Base-by-base conservation (phyloP, 495 filamentous ascomycete species). In the Trichoderma gamsii region DNA sequence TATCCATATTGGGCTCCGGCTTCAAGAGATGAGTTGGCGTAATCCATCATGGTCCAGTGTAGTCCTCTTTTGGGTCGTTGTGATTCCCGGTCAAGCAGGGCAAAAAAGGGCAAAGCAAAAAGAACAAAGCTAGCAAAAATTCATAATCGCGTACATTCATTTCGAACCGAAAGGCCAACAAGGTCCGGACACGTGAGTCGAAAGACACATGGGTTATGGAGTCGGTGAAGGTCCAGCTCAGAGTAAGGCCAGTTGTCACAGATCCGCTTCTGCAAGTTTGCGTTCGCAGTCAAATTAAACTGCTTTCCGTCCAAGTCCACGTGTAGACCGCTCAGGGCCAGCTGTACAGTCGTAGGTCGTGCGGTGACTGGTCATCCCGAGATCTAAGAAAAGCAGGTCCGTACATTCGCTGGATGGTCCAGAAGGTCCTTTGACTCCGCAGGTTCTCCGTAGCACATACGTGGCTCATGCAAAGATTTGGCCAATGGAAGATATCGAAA, bases 131-230 rank as follows among this genome's bases (percentile, higher is more conserved):
- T 23, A 52, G 9, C 49, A 23, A 61, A 21, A 61, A 32, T 12
- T 21, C 29, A 29, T 23, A 61, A 15, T 66, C 7, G 69, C 64
- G 5, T 38, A 67, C 69, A 65, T 70, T 18, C 67, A 66, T 32
- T 69, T 35, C 18, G 27, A 61, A 25, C 29, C 56, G 56, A 29
- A 46, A 61, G 56, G 56, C 56, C 56, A 61, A 61, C 56, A 61
- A 18, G 25, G 56, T 61, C 56, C 56, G 16, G 56, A 61, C 56
- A 61, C 56, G 56, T 61, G 56, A 61, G 56, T 61, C 56, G 56
- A 61, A 21, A 61, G 23, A 61, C 12, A 23, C 56, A 61, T 29
- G 16, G 25, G 15, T 61, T 32, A 12, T 61, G 13, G 56, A 61
- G 56, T 61, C 56, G 56, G 56, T 61, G 56, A 61, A 61, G 27